phyloP scores from a whole-genome alignment of 768 basidiomycete genomes.

The Phylloporus arenicola region DNA sequence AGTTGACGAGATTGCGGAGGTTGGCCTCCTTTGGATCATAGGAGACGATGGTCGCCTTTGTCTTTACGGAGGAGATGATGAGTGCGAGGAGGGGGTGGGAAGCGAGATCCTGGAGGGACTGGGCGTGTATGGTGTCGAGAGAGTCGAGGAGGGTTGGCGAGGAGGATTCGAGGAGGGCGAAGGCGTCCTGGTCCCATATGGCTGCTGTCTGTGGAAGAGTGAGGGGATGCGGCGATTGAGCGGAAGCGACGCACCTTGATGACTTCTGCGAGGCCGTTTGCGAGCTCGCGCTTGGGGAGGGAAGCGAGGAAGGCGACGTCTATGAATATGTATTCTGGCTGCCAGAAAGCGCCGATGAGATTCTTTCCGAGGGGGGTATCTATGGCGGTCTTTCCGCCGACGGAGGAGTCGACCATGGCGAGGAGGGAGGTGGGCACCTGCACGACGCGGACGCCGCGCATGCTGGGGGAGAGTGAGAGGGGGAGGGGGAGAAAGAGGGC shows the following conservation, averaged over 20 bases:
- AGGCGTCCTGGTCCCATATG: slow-evolving; percentile 94
- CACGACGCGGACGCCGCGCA: slow-evolving; percentile 93
- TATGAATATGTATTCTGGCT: slow-evolving; percentile 95
- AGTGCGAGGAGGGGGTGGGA: slow-evolving; percentile 87
- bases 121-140: slow-evolving; percentile 54
- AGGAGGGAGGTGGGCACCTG: slow-evolving; percentile 96
- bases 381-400: slow-evolving; percentile 99
- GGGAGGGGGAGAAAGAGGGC: rapidly evolving
- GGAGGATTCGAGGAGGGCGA: slow-evolving; percentile 80
- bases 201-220: slow-evolving; percentile 74
- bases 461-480: slow-evolving; percentile 46
- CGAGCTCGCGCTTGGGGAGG: slow-evolving; percentile 86
- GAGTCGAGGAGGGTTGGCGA: slow-evolving; percentile 83
- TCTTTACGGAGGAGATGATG: slow-evolving; percentile 88
- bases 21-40: slow-evolving; percentile 96
- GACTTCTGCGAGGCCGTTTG: slow-evolving; percentile 99
- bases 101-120: slow-evolving; percentile 58
- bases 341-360: slow-evolving; percentile 97
- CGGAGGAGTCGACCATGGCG: slow-evolving; percentile 97
- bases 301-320: slow-evolving; percentile 95
- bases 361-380: slow-evolving; percentile 99
- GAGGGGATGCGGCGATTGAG: not conserved
- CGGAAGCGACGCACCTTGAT: slow-evolving; percentile 64
- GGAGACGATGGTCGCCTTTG: slow-evolving; percentile 96
- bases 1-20: slow-evolving; percentile 96